Evolutionary conservation across 179 eudicot species (phyloP).

Genomic region (Dionaea muscipula): DNA sequence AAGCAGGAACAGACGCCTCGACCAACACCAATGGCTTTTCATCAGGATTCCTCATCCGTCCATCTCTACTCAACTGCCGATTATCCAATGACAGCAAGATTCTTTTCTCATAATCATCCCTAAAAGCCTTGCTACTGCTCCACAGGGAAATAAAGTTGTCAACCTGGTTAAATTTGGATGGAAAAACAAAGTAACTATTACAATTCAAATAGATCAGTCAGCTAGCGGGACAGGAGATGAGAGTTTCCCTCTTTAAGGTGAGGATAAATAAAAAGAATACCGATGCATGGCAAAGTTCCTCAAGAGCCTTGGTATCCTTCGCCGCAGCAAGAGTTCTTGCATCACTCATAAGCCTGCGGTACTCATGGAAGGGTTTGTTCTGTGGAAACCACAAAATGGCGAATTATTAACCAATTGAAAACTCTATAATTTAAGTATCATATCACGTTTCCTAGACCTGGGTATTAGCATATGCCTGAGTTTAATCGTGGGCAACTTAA

Average conservation of each 20-base stretch:
- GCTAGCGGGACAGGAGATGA: not conserved
- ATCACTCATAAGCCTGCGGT: slow-evolving; percentile 27
- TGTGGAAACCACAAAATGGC: slow-evolving; percentile 14
- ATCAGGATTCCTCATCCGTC: slow-evolving; percentile 63
- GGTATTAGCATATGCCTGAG: too few relatives aligned
- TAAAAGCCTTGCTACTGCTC: slow-evolving; percentile 53
- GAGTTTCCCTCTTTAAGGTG: not conserved
- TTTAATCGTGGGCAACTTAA: too few relatives aligned
- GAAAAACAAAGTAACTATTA: not conserved
- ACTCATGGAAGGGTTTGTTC: slow-evolving; percentile 41
- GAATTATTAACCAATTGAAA: too few relatives aligned
- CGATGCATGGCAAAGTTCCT: slow-evolving; percentile 40
- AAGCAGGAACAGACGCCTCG: slow-evolving; percentile 25
- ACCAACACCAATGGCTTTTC: slow-evolving; percentile 57
- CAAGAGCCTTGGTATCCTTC: slow-evolving; percentile 55
- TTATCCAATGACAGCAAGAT: slow-evolving; percentile 54
- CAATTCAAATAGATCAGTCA: not conserved
- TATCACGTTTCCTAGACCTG: too few relatives aligned
- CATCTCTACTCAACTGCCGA: slow-evolving; percentile 71
- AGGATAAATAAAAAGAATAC: slow-evolving; percentile 15
- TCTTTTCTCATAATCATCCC: slow-evolving; percentile 73
- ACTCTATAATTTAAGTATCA: too few relatives aligned
- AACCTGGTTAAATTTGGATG: slow-evolving; percentile 26
- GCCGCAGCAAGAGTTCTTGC: slow-evolving; percentile 49
- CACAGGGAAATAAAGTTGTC: slow-evolving; percentile 66